Percentiles rank a stretch among this genome's conserved stretches.
Evolutionary conservation across 306 rosid genomes (phyloP).

Genomic region (Cicer bijugum): DNA sequence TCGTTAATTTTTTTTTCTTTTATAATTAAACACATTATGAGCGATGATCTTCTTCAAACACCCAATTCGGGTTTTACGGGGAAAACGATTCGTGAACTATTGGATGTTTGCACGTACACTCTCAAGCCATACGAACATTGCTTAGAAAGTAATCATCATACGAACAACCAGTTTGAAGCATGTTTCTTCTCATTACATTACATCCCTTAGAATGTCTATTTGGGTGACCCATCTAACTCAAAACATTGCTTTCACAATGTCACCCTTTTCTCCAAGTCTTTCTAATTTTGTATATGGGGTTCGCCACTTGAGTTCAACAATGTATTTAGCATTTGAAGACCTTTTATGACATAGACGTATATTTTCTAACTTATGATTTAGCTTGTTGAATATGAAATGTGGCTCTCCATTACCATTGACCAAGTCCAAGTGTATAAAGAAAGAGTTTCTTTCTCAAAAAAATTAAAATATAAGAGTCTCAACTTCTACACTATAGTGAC

Average conservation of each 20-base stretch:
- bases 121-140: slow-evolving; percentile 18
- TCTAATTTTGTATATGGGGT: slow-evolving; percentile 11
- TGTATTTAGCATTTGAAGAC: not conserved
- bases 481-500: not conserved
- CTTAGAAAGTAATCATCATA: slow-evolving; percentile 34
- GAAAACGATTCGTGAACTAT: slow-evolving; percentile 47
- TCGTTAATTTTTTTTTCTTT: too few relatives aligned
- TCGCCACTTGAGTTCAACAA: slow-evolving; percentile 37
- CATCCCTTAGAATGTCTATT: not conserved
- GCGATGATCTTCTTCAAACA: not conserved
- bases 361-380: slow-evolving; percentile 25
- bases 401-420: not conserved
- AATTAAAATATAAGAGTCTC: not conserved
- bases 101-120: slow-evolving; percentile 13
- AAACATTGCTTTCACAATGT: not conserved
- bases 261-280: not conserved
- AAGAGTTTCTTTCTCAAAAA: not conserved
- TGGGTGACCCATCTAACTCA: slow-evolving; percentile 46
- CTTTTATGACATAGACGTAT: not conserved
- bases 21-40: too few relatives aligned
- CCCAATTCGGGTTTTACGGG: slow-evolving; percentile 13
- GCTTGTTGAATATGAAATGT: slow-evolving; percentile 16
- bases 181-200: slow-evolving; percentile 19
- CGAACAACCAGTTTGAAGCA: slow-evolving; percentile 22
- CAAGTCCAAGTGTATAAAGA: not conserved